Evolutionary conservation across 495 filamentous ascomycete genomes (phyloP).

Genomic region (Penicillium lagena): DNA sequence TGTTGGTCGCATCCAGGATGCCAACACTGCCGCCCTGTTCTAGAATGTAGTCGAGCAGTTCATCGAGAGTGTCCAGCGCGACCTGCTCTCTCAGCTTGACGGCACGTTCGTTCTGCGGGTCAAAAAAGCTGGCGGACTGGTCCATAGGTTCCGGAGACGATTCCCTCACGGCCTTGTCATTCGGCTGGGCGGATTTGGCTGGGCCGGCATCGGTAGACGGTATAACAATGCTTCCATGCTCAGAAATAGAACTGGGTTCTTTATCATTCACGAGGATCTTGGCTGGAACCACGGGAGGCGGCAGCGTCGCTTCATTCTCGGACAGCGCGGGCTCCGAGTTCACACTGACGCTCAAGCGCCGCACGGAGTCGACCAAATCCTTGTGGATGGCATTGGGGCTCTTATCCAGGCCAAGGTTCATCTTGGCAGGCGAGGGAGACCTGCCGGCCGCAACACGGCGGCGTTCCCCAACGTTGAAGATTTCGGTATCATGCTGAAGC

Average conservation of each 20-base stretch:
- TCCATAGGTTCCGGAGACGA: slow-evolving; percentile 56
- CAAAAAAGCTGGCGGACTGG: slow-evolving; percentile 90
- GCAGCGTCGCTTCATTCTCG: slow-evolving; percentile 19
- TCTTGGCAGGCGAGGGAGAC: slow-evolving; percentile 30
- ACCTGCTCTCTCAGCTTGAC: slow-evolving; percentile 83
- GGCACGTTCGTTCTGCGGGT: slow-evolving; percentile 79
- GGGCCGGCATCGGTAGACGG: slow-evolving; percentile 18
- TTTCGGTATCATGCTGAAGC: slow-evolving; percentile 90
- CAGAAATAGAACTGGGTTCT: slow-evolving; percentile 21
- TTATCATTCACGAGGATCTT: slow-evolving; percentile 46
- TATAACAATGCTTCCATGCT: slow-evolving; percentile 25
- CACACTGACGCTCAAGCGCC: slow-evolving; percentile 35
- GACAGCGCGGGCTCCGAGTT: slow-evolving; percentile 19
- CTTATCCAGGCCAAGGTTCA: slow-evolving; percentile 7
- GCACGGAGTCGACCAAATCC: slow-evolving; percentile 37
- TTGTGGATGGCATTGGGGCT: slow-evolving; percentile 29
- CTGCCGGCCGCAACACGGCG: slow-evolving; percentile 70
- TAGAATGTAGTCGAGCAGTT: slow-evolving; percentile 82
- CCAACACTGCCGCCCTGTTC: slow-evolving; percentile 82
- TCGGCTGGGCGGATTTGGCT: slow-evolving; percentile 1
- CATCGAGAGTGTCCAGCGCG: slow-evolving; percentile 85
- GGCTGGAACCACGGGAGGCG: slow-evolving; percentile 34
- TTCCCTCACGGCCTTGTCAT: slow-evolving; percentile 23
- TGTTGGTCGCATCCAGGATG: slow-evolving; percentile 97
- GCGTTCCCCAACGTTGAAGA: slow-evolving; percentile 96